Base-by-base conservation (phyloP, 2,329 filamentous ascomycete species). In the Beauveria brongniartii region DNA sequence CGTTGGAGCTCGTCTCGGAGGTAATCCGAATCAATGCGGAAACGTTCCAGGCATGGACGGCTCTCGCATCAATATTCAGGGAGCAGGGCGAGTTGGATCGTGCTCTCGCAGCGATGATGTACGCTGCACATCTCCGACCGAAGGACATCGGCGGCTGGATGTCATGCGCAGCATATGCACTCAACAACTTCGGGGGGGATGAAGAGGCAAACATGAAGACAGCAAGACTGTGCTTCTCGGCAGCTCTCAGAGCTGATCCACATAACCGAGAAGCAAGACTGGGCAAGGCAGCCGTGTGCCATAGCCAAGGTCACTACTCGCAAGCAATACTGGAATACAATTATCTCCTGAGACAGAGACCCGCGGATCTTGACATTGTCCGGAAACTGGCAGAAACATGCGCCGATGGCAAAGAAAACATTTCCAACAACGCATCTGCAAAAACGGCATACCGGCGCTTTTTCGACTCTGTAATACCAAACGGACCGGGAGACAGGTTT, bases 11-110 rank as follows among this genome's bases (percentile, higher is more conserved):
- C 24, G 80, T 84, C 9, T 79, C 81, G 46, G 85, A 88, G 66
- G 82, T 88, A 61, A 86, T 89, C 67, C 80, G 85, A 55, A 85
- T 88, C 69, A 88, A 89, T 64, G 84, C 83, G 22, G 85, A 88
- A 69, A 87, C 84, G 1, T 80, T 85, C 63, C 80, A 84, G 65
- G 86, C 86, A 26, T 89, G 85, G 85, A 82, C 79, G 16, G 76
- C 86, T 14, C 71, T 89, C 51, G 79, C 83, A 0, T 81, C 83
- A 3, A 82, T 88, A 58, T 84, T 84, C 66, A 76, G 82, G 62
- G 85, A 88, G 68, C 78, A 82, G 61, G 82, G 82, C 2, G 79
- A 86, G 52, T 73, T 76, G 26, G 77, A 82, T 62, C 80, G 83
- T 63, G 82, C 84, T 8, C 74, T 87, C 55, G 81, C 81, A 64